phyloP scores from a whole-genome alignment of 225 moss, liverwort and hornwort genomes.

The Physcomitrium patens region DNA sequence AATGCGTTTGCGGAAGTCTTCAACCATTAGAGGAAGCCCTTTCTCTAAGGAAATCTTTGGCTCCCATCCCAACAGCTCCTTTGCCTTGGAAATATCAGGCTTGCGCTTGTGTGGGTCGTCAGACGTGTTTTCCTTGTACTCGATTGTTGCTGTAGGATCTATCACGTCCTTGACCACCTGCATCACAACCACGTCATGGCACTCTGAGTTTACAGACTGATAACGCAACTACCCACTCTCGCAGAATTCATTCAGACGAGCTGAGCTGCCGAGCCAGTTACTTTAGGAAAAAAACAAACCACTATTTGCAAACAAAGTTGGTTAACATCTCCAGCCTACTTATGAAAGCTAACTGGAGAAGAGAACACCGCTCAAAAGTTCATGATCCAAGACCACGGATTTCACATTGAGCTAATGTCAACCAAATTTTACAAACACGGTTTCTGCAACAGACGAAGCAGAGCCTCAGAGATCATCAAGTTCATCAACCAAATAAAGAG shows the following conservation, averaged over 20 bases:
- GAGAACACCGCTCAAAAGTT: background rate
- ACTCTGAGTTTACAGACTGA: background rate
- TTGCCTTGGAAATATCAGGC: slow-evolving; percentile 57
- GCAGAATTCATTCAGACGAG: background rate
- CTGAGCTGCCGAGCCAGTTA: background rate
- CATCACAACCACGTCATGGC: background rate
- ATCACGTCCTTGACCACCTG: slow-evolving; percentile 65
- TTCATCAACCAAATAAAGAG: background rate
- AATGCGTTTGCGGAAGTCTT: slow-evolving; percentile 37
- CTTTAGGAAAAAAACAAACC: background rate
- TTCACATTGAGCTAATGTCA: background rate
- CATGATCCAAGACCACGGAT: background rate
- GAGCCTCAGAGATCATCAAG: background rate
- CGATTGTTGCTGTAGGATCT: slow-evolving; percentile 46
- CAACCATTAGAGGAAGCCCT: slow-evolving; percentile 37
- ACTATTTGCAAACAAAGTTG: background rate
- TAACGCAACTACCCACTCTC: background rate
- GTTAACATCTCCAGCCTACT: background rate
- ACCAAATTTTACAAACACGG: background rate
- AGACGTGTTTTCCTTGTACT: slow-evolving; percentile 50
- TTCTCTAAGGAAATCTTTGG: slow-evolving; percentile 30
- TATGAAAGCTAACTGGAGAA: background rate
- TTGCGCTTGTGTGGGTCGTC: slow-evolving; percentile 69
- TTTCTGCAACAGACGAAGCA: background rate
- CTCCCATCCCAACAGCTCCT: slow-evolving; percentile 38